Base-by-base conservation (phyloP, 1,284 basidiomycete species). In the Microbotryum saponariae region DNA sequence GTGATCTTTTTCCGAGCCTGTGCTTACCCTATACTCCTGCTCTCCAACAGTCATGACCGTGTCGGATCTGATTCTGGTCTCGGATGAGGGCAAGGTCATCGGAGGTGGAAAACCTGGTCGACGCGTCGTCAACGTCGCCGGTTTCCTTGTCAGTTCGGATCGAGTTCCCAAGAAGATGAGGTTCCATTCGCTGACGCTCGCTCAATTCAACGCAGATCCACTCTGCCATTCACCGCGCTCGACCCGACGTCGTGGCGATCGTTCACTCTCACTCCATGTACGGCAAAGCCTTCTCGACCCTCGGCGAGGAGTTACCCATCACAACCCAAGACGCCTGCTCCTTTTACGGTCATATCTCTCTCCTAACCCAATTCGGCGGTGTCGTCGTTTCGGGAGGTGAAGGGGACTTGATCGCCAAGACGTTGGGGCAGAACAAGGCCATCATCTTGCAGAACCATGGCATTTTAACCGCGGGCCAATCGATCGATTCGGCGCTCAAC, bases 201-300 rank as follows among this genome's bases (percentile, higher is more conserved):
- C 31, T 8, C 29, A 10, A 18, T 23, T 18, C 29, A 4, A 18
- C 31, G 21, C 51, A 60, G 51, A 69, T 69, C 45, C 69, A 67
- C 56, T 49, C 20, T 68, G 79, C 79, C 61, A 79, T 80, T 60
- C 81, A 82, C 69, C 80, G 80, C 29, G 80, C 82, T 4, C 80
- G 83, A 25, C 82, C 83, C 0, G 84, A 86, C 68, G 78, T 85
- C 21, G 69, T 82, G 44, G 83, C 83, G 47, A 83, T 83, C 6
- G 84, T 83, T 6, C 85, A 86, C 73, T 82, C 81, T 21, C 84
- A 86, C 73, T 82, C 81, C 6, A 74, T 81, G 29, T 77, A 82
- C 70, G 85, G 83, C n/a, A 82, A 82, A 69, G 80, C 83, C 0
- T 86, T 83, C 75, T 78, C 80, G 18, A 77, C 81, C 1, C 78